Evolutionary conservation across 2,329 filamentous ascomycete genomes (phyloP).

Genomic region (Aureobasidium melanogenum): DNA sequence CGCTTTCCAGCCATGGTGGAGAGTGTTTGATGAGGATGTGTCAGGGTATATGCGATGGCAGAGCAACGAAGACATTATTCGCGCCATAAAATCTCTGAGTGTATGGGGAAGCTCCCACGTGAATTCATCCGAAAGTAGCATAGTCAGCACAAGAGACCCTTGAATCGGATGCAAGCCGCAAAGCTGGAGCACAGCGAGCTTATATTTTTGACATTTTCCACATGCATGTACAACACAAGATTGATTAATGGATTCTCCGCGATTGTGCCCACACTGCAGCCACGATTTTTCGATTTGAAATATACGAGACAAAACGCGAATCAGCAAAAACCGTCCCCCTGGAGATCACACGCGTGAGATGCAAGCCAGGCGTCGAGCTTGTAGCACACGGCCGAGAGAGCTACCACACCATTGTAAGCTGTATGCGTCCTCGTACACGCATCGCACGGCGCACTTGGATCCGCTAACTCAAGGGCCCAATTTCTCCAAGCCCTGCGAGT

Average conservation of each 20-base stretch:
- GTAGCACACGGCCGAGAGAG: not conserved
- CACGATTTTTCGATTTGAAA: conserved; percentile 2
- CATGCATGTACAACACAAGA: conserved; percentile 1
- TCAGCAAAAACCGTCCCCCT: not conserved
- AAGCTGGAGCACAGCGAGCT: conserved; percentile 5
- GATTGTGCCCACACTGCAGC: conserved; percentile 6
- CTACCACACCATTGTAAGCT: conserved; percentile 5
- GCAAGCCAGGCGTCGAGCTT: not conserved
- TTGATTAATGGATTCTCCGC: not conserved
- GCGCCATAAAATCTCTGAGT: not conserved
- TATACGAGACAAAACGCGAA: conserved; percentile 1
- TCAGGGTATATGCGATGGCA: conserved; percentile 7
- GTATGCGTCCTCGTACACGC: conserved; percentile 7
- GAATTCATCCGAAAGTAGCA: not conserved
- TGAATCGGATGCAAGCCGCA: conserved; percentile 9
- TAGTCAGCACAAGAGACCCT: conserved; percentile 3
- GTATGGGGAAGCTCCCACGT: not conserved
- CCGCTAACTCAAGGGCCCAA: not conserved
- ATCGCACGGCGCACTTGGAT: conserved; percentile 1
- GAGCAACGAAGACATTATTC: conserved; percentile 3
- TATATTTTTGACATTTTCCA: conserved; percentile 3
- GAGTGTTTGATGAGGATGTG: conserved; percentile 12
- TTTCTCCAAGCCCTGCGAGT: not conserved
- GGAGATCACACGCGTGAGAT: not conserved
- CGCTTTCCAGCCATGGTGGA: conserved; percentile 16